A percentile compares a stretch with the other conserved stretches of the same genome.
phyloP scores from a whole-genome alignment of 768 basidiomycete genomes.

The Candolleomyces efflorescens region DNA sequence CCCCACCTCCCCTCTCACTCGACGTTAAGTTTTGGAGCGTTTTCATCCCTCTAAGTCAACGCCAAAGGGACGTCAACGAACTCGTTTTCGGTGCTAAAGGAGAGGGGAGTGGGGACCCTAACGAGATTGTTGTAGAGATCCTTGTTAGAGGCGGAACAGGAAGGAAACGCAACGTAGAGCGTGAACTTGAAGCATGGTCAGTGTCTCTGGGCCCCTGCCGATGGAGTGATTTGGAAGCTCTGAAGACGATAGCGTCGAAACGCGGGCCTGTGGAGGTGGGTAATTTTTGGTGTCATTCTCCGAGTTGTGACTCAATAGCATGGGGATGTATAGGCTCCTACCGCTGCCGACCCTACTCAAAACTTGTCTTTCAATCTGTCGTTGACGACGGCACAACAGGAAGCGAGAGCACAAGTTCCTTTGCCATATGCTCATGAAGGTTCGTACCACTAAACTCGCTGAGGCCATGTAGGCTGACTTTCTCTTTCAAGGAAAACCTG shows the following conservation, averaged over 20 bases:
- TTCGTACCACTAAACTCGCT: conserved; percentile 19
- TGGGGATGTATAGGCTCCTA: not conserved
- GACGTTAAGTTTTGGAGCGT: conserved; percentile 78
- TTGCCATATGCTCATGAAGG: conserved; percentile 91
- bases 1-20: conserved; percentile 60
- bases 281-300: not conserved
- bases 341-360: conserved; percentile 55
- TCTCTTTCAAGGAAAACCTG: not conserved
- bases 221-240: conserved; percentile 45
- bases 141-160: conserved; percentile 45
- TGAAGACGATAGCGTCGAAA: conserved; percentile 46
- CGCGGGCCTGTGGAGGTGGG: conserved; percentile 30
- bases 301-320: not conserved
- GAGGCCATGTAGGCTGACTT: not conserved
- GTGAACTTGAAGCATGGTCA: conserved; percentile 64
- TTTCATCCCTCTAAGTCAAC: conserved; percentile 66
- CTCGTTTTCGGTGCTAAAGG: conserved; percentile 57
- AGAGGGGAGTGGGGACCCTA: conserved; percentile 40
- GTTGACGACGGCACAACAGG: conserved; percentile 78
- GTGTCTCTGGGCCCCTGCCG: conserved; percentile 33
- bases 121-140: conserved; percentile 61
- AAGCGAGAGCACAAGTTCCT: conserved; percentile 75
- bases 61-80: conserved; percentile 51
- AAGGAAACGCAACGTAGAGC: conserved; percentile 53
- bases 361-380: conserved; percentile 84